Evolutionary conservation across 2,329 filamentous ascomycete species (phyloP), one percentile per base, ranked within the genome.

Genomic region (Colletotrichum endophyticum): DNA sequence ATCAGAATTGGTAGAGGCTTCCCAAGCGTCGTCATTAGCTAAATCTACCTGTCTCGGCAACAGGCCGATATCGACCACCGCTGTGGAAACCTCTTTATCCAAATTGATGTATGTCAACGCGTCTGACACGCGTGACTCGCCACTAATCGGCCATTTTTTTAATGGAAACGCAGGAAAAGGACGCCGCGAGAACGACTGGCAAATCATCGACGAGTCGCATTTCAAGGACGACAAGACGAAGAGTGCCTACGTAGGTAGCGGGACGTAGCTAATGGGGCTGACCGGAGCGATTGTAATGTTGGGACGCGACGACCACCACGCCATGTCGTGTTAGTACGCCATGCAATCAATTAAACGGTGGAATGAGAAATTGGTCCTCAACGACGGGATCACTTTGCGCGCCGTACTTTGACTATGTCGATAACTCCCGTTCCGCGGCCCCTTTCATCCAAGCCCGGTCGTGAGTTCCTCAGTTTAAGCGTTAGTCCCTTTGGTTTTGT

Each of bases 281-380:
- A 57, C 28, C n/a, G 19, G 19, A 64, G 32, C 44, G 49, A 25
- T 25, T 19, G 28, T 12, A 56, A 15, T 27, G 19, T 30, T 66
- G 57, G 53, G 28, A 69, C 39, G 57, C 57, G 72, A 61, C 66
- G 28, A 19, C 16, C 19, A 64, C 59, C 57, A 66, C 39, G 57
- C 39, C 22, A n/a, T 22, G 59, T 30, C 61, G 22, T 15, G 61
- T 28, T 57, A 44, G 32, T 57, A 36, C 13, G 30, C 56, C 57
- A 57, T 71, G 72, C 72, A 71, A 71, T 72, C 39, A 72, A 66
- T 72, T 49, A 66, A 72, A 3, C 22, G 49, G 57, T 59, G 39
- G 57, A 70, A 56, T 57, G 66, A 28, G 49, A 57, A 22, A n/a
- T 30, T 39, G 36, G 39, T 22, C 36, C 30, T 39, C n/a, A 19